Evolutionary conservation across 116 monocot genomes (phyloP), one percentile per base, ranked within the genome.

Genomic region (Thalassia testudinum): DNA sequence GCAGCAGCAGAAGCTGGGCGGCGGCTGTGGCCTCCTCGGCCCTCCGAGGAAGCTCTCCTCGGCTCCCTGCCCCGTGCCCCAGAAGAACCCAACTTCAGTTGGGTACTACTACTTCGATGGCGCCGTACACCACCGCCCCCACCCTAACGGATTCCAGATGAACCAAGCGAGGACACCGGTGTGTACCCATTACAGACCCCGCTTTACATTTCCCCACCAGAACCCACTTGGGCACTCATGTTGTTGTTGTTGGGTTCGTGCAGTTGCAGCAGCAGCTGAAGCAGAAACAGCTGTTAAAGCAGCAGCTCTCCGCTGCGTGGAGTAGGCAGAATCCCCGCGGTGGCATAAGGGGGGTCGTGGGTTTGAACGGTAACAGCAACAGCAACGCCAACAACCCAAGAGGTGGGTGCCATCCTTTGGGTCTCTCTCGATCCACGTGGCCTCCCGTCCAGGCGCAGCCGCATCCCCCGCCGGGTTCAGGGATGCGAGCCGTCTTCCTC

Each of bases 231-330:
- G 6, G 10, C 30, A 3, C 30, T 3, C 10, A 10, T 3, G 30
- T 34, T 34, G 3, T 10, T 34, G 10, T 10, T 34, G 30, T 34
- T 34, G 10, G 3, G 30, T 34, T 34, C 10, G 10, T 56, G 14
- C 65, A 84, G 76, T 84, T 77, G 30, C 53, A 81, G 45, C 70
- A 74, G 13, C 70, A 65, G 51, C 78, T 78, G 50, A 29, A 72
- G 45, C 68, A 72, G 56, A 40, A 53, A 59, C 42, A 44, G 6
- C 48, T 22, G 10, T 34, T 15, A 19, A 45, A 27, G 16, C 74
- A 69, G 19, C 75, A 63, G 44, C 21, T 49, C 13, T 26, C 59
- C 1, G 60, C 63, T 19, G 58, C 64, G 0, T 79, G 76, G 80
- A 65, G 53, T 1, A 57, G 59, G 42, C 71, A 62, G 42, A 53